A percentile compares a stretch with the other conserved stretches of the same genome.
Evolutionary conservation across 345 rosid species (phyloP).

Genomic region (Trapa incisa): DNA sequence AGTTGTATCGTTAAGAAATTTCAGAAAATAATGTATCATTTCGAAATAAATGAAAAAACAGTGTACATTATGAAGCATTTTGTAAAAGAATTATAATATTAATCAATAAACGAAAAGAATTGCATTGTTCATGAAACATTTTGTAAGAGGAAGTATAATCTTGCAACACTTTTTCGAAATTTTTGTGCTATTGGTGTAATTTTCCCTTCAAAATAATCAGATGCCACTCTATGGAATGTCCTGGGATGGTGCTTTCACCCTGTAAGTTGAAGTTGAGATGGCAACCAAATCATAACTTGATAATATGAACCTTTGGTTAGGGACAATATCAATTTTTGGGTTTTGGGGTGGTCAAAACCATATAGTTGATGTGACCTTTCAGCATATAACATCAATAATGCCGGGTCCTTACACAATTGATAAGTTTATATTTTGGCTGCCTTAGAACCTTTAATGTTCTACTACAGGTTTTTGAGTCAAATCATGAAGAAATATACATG

Average conservation of each 20-base stretch:
- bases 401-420: neutral
- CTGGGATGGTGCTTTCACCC: neutral
- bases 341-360: neutral
- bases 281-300: neutral
- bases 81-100: too few relatives aligned
- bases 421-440: neutral
- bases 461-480: conserved; percentile 54
- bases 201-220: neutral
- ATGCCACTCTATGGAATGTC: neutral
- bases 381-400: neutral
- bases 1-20: too few relatives aligned
- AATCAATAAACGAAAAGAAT: too few relatives aligned
- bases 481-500: conserved; percentile 32
- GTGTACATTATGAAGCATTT: too few relatives aligned
- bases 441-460: neutral
- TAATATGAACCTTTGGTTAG: neutral
- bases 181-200: too few relatives aligned
- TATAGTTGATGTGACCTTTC: neutral
- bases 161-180: too few relatives aligned
- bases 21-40: too few relatives aligned
- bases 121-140: too few relatives aligned
- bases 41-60: too few relatives aligned
- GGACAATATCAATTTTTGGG: neutral
- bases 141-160: too few relatives aligned
- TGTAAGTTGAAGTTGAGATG: neutral